Percentiles rank a stretch among this genome's conserved stretches.
Conservation (phyloP, 176 grass and related monocot genomes). For the Chrysopogon serrulatus region DNA sequence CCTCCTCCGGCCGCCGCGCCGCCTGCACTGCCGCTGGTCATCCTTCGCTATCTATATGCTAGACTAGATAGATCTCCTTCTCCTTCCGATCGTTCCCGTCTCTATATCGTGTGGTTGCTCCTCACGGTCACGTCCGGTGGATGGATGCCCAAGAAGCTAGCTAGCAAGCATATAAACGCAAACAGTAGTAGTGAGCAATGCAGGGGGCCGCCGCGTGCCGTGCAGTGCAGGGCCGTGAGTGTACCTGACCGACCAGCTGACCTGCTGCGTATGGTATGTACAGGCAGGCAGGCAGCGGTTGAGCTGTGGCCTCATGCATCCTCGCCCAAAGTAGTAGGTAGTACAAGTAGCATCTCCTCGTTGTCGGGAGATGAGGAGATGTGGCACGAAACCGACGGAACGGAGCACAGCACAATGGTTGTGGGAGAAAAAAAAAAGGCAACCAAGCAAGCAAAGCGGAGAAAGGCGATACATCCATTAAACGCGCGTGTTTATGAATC, state of each 20-base stretch:
- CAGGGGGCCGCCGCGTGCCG: too few species aligned
- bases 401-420: too few species aligned
- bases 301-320: neutral
- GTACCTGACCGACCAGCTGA: neutral
- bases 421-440: neutral
- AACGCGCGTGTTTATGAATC: neutral
- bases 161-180: neutral
- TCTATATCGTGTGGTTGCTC: too few species aligned
- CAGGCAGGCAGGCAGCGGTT: neutral
- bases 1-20: neutral
- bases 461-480: neutral
- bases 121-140: too few species aligned
- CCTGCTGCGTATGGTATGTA: neutral
- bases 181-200: too few species aligned
- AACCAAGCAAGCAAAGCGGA: too few species aligned
- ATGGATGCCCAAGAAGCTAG: neutral
- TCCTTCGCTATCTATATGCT: neutral
- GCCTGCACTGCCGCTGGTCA: neutral
- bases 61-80: neutral
- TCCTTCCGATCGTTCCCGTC: neutral
- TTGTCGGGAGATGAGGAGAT: neutral
- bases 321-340: neutral
- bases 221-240: neutral
- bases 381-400: neutral
- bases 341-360: neutral